A percentile compares a stretch with the other conserved stretches of the same genome.
Evolutionary conservation across 169 alveolate species (phyloP).

Genomic region (Plasmodium berghei): DNA sequence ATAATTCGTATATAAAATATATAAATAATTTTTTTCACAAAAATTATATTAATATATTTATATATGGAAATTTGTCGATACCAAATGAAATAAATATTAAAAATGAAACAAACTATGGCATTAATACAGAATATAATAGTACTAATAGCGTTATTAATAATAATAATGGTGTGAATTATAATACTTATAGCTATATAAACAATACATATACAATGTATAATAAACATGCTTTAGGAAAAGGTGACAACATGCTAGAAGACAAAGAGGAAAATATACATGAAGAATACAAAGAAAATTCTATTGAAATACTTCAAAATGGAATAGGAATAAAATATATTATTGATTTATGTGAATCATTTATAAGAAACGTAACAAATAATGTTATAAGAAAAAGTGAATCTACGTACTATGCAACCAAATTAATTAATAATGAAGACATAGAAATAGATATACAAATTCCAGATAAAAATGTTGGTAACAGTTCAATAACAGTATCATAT

Average conservation of each 20-base stretch:
- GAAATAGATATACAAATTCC: conserved; percentile 35
- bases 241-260: not conserved
- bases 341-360: conserved; percentile 43
- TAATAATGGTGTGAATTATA: not conserved
- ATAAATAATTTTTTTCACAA: conserved; percentile 33
- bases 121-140: conserved; percentile 1
- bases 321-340: conserved; percentile 52
- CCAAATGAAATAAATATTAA: conserved; percentile 11
- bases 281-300: conserved; percentile 5
- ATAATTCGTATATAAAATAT: conserved; percentile 51
- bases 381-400: conserved; percentile 57
- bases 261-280: not conserved
- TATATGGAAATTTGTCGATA: conserved; percentile 59
- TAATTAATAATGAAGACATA: conserved; percentile 63
- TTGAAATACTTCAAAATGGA: conserved; percentile 52
- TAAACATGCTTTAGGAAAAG: not conserved
- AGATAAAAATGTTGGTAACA: conserved; percentile 11
- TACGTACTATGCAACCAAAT: conserved; percentile 52
- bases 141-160: not conserved
- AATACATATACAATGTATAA: conserved; percentile 1
- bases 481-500: conserved; percentile 61
- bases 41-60: conserved; percentile 65
- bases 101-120: conserved; percentile 13
- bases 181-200: not conserved
- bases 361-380: conserved; percentile 56